Base-by-base conservation (phyloP, 768 basidiomycete genomes). In the Krasilnikovozyma curviuscula region DNA sequence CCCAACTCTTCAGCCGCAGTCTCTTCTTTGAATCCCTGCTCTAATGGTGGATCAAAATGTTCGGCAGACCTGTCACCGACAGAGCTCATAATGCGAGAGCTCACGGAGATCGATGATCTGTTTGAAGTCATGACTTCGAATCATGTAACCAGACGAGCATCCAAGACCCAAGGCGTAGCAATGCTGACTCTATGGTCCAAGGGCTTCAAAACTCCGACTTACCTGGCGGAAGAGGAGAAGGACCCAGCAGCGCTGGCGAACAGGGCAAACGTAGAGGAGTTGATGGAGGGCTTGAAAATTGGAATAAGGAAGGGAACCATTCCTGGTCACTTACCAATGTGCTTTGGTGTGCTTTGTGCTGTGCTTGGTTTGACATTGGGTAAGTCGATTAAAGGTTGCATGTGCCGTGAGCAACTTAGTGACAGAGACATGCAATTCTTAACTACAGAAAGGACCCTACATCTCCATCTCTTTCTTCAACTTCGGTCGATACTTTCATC, bases 391-490 rank as follows among this genome's bases (percentile, higher is more conserved):
- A 4, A 16, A 4, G 34, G 16, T 39, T 37, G 12, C 8, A 13
- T 7, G 31, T 24, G 34, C 31, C 52, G 0, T 55, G 13, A 10
- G 32, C 24, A 29, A 30, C 13, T 6, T 30, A 1, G 1, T 18
- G 35, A 37, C 7, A 37, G 35, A 4, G 4, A 37, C 35, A n/a
- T 37, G 4, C 35, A 34, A 34, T 14, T 33, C 21, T 2, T 12
- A 31, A 18, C 18, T 14, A 2, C 60, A 95, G 88, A 79, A 55
- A 76, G 83, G 25, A 70, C 83, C 8, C 78, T 80, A 55, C 81
- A 83, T 59, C 75, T 98, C 13, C 81, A 88, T 58, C 75, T 97
- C 28, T 97, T 93, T 68, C 75, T 98, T 5, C 85, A 95, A 56
- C 82, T 83, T 3, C 74, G 93, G 13, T 75, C 84, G 46, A 67